Evolutionary conservation across 345 rosid genomes (phyloP).

Genomic region (Eucalyptus sideroxylon): DNA sequence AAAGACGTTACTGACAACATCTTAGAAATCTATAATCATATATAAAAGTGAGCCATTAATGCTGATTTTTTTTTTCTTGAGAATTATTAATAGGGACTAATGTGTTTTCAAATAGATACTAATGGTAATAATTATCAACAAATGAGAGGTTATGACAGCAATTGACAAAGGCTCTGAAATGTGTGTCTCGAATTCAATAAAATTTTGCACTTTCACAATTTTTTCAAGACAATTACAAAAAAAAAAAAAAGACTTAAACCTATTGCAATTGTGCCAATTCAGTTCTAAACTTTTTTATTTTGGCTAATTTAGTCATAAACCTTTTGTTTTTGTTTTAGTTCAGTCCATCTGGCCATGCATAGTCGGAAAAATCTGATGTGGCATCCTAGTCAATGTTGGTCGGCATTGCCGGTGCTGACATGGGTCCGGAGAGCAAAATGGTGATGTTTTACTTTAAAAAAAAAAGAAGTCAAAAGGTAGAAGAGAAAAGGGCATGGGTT

Average conservation of each 20-base stretch:
- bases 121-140: background rate
- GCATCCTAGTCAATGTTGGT: background rate
- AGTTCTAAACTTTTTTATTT: accelerated
- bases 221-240: no score
- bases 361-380: background rate
- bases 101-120: no score
- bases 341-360: no score
- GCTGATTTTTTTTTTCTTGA: background rate
- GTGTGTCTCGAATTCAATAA: background rate
- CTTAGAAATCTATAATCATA: background rate
- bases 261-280: no score
- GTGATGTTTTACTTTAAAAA: no score
- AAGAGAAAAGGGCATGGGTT: no score
- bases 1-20: background rate
- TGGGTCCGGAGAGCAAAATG: background rate
- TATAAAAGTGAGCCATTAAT: background rate
- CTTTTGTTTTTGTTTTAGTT: no score
- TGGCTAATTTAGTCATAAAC: no score
- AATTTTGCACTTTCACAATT: no score
- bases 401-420: accelerated
- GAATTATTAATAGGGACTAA: background rate
- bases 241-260: no score
- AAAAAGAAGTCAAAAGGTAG: no score
- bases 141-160: background rate
- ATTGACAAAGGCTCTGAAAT: background rate